phyloP scores from a whole-genome alignment of 495 filamentous ascomycete genomes.

The Penicillium waksmanii region DNA sequence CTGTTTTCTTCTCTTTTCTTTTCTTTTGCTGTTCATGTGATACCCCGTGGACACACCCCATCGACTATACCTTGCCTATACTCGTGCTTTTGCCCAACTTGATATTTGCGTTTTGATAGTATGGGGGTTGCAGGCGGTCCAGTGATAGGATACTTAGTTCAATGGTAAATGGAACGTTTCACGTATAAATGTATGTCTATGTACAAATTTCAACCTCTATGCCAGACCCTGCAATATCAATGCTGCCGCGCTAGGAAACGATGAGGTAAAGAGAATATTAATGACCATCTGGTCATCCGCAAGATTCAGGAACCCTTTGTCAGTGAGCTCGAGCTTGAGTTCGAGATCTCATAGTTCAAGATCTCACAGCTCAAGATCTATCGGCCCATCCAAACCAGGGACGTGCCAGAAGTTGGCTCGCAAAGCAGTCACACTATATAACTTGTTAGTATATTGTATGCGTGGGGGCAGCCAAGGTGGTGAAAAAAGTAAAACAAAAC shows the following conservation, averaged over 20 bases:
- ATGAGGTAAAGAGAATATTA: too few relatives aligned
- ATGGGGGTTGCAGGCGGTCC: not conserved
- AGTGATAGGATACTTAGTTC: not conserved
- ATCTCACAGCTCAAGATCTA: conserved; percentile 57
- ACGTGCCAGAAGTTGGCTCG: conserved; percentile 92
- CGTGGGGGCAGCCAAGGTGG: too few relatives aligned
- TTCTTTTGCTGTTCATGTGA: conserved; percentile 24
- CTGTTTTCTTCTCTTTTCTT: conserved; percentile 12
- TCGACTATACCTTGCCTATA: conserved; percentile 3
- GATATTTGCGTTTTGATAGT: not conserved
- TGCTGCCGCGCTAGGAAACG: conserved; percentile 14
- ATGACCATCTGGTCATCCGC: too few relatives aligned
- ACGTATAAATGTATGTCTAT: conserved; percentile 4
- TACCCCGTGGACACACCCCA: conserved; percentile 23
- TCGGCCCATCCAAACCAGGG: conserved; percentile 64
- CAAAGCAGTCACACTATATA: conserved; percentile 80
- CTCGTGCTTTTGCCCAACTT: not conserved
- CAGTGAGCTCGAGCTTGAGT: too few relatives aligned
- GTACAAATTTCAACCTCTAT: not conserved
- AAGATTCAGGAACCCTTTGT: too few relatives aligned
- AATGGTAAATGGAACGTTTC: conserved; percentile 4
- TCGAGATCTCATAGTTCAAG: too few relatives aligned
- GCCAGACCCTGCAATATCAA: conserved; percentile 8
- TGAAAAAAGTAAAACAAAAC: not conserved
- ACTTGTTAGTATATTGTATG: conserved; percentile 9